These are phyloP conservation scores for Dipteronia dyeriana DNA, from an alignment of 345 rosid species.

Conservation along the genomic window DNA sequence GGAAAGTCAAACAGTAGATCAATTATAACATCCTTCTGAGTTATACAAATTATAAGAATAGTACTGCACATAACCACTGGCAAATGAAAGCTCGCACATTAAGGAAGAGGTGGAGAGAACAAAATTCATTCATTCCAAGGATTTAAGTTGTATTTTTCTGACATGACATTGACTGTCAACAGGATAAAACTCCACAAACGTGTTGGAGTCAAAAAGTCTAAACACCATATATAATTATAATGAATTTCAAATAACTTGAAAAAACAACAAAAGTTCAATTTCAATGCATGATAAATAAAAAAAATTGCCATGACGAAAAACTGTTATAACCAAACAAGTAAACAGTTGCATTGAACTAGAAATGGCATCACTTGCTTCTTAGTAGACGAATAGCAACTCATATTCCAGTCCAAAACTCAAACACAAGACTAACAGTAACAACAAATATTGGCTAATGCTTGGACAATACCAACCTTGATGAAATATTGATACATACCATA, in stretches of 20 bases:
- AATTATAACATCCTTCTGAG: background rate
- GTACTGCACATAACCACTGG: background rate
- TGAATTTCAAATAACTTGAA: background rate
- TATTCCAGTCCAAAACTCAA: background rate
- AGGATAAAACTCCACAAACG: background rate
- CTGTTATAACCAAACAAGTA: background rate
- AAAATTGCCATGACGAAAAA: background rate
- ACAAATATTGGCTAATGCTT: background rate
- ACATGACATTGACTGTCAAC: background rate
- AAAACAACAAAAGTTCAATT: background rate
- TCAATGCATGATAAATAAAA: background rate
- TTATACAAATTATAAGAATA: background rate
- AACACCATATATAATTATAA: too few species aligned
- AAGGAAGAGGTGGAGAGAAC: background rate
- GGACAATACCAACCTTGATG: constrained; percentile 54
- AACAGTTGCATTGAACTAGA: background rate
- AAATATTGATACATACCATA: constrained; percentile 69
- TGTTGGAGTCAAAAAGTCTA: background rate
- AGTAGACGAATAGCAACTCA: background rate
- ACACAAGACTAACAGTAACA: constrained; percentile 10
- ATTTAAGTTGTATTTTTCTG: background rate
- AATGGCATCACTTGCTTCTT: background rate
- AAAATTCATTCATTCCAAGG: background rate
- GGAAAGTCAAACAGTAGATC: constrained; percentile 29
- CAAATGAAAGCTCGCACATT: background rate